A percentile compares a stretch with the other conserved stretches of the same genome.
These are phyloP conservation scores for Exophiala sp. DNA, from an alignment of 2,329 filamentous ascomycete species.

Conservation along the genomic window DNA sequence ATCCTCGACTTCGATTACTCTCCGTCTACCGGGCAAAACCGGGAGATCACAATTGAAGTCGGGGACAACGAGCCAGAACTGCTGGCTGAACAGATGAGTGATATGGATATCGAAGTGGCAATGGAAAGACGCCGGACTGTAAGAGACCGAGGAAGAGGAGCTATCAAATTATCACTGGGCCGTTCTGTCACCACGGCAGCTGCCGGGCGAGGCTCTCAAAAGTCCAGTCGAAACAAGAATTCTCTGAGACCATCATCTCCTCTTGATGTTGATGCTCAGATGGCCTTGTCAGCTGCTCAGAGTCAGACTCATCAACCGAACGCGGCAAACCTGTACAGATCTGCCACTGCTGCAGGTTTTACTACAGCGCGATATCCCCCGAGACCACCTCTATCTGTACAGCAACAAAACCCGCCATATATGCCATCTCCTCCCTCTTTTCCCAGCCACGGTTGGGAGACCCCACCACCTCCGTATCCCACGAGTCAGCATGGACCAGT, in stretches of 20 bases:
- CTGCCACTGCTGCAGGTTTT: slow-evolving; percentile 57
- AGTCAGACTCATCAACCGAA: slow-evolving; percentile 4
- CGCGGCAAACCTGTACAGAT: slow-evolving; percentile 21
- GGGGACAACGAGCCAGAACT: slow-evolving; percentile 64
- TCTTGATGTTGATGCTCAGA: slow-evolving; percentile 36
- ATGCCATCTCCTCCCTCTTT: slow-evolving; percentile 7
- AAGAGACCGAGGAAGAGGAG: slow-evolving; percentile 19
- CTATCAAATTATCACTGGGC: slow-evolving; percentile 28
- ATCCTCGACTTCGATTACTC: slow-evolving; percentile 69
- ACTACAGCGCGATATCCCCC: slow-evolving; percentile 60
- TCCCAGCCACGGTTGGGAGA: slow-evolving; percentile 24
- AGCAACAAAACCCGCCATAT: slow-evolving; percentile 11
- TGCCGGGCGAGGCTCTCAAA: slow-evolving; percentile 9
- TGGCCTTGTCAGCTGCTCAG: slow-evolving; percentile 10
- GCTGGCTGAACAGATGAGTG: slow-evolving; percentile 66
- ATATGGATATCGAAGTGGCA: slow-evolving; percentile 71
- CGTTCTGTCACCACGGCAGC: slow-evolving; percentile 38
- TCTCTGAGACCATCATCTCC: slow-evolving; percentile 27
- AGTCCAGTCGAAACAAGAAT: slow-evolving; percentile 9
- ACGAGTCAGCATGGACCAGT: slow-evolving; percentile 2
- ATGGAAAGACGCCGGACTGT: slow-evolving; percentile 66
- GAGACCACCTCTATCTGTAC: slow-evolving; percentile 33
- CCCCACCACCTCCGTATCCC: slow-evolving; percentile 27
- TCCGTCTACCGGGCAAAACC: slow-evolving; percentile 49
- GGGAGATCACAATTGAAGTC: slow-evolving; percentile 64